A percentile compares a stretch with the other conserved stretches of the same genome.
phyloP scores from a whole-genome alignment of 1,139 yeast species.

The Nakaseomyces sp. region DNA sequence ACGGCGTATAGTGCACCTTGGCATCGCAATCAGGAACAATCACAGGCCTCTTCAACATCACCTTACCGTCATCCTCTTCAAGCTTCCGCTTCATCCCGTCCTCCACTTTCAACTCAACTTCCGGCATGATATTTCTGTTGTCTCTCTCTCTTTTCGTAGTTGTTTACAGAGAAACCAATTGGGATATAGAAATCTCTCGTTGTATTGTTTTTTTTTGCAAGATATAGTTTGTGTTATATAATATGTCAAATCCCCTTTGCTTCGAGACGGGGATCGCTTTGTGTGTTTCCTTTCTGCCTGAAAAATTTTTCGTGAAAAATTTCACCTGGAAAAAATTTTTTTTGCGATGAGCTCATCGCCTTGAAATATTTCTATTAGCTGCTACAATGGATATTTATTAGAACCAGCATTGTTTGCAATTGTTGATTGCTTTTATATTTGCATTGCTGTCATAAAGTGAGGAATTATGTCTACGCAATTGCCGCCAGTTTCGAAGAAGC shows the following conservation, averaged over 20 bases:
- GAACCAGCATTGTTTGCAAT: too few relatives aligned
- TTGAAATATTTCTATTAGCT: neutral
- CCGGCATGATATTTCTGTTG: neutral
- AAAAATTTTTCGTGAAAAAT: neutral
- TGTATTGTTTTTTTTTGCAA: too few relatives aligned
- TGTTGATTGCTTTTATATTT: too few relatives aligned
- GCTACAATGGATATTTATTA: too few relatives aligned
- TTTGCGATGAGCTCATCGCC: conserved; percentile 4
- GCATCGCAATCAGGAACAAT: conserved; percentile 47
- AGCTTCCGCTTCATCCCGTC: conserved; percentile 4
- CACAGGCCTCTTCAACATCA: conserved; percentile 30
- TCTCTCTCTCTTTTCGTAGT: neutral
- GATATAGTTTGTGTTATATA: too few relatives aligned
- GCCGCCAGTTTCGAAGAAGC: conserved; percentile 92
- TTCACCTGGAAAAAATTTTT: neutral
- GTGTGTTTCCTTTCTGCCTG: too few relatives aligned
- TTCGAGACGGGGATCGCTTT: too few relatives aligned
- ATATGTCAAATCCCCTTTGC: too few relatives aligned
- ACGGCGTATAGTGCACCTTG: conserved; percentile 45
- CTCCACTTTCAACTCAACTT: conserved; percentile 1
- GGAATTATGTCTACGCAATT: conserved; percentile 84
- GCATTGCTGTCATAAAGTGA: too few relatives aligned
- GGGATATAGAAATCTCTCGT: too few relatives aligned
- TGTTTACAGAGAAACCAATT: too few relatives aligned
- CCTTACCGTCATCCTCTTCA: neutral